Evolutionary conservation across 163 green algal genomes (phyloP).

Genomic region (Coccomyxa subellipsoidea): DNA sequence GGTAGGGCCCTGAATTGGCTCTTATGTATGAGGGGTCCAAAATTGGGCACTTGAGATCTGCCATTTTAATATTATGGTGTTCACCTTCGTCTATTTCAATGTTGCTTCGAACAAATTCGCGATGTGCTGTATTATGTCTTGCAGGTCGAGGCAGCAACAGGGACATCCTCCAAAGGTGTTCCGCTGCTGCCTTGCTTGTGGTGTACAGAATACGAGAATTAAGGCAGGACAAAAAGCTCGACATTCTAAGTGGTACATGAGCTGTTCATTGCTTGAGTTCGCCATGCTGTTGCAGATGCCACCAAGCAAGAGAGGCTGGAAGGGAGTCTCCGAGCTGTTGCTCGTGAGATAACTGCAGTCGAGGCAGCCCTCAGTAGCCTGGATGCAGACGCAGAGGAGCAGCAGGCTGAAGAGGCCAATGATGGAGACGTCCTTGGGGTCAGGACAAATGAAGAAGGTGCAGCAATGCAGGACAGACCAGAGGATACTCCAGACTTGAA

Average conservation of each 20-base stretch:
- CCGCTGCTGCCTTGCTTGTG: background rate
- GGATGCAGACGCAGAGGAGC: conserved; percentile 14
- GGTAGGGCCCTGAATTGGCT: conserved; percentile 17
- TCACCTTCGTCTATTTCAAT: too few relatives aligned
- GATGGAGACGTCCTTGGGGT: background rate
- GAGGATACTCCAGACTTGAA: background rate
- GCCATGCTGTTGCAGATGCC: background rate
- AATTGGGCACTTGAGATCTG: background rate
- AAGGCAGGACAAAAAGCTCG: background rate
- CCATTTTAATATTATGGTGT: too few relatives aligned
- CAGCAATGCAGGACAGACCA: background rate
- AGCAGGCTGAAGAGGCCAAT: background rate
- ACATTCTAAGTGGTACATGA: too few relatives aligned
- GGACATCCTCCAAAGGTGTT: background rate
- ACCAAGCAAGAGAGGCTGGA: background rate
- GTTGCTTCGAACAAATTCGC: too few relatives aligned
- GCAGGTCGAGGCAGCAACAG: background rate
- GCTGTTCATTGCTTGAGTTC: too few relatives aligned
- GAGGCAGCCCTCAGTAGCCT: conserved; percentile 30
- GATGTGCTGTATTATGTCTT: too few relatives aligned
- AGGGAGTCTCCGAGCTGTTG: background rate
- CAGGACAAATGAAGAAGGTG: background rate
- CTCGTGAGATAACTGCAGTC: conserved; percentile 40
- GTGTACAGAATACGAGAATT: background rate
- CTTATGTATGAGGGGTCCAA: background rate